Evolutionary conservation across 768 basidiomycete genomes (phyloP).

Genomic region (Suillus spraguei): DNA sequence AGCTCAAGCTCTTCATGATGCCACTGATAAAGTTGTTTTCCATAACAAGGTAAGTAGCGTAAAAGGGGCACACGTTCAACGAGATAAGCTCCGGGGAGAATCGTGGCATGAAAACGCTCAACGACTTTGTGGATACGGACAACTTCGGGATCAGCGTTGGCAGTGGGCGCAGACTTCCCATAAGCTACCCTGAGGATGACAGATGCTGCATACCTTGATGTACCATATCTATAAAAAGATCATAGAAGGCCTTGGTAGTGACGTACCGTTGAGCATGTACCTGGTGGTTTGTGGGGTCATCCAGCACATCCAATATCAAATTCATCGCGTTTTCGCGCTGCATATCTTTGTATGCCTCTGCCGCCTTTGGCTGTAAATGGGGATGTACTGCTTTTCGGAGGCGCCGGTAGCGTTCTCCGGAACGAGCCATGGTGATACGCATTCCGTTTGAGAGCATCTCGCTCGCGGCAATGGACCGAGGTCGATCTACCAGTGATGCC

Average conservation of each 20-base stretch:
- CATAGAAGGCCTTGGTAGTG: background rate
- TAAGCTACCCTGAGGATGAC: conserved; percentile 28
- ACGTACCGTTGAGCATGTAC: conserved; percentile 21
- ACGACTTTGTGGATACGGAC: conserved; percentile 21
- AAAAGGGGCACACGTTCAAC: conserved; percentile 37
- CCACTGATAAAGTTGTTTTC: conserved; percentile 50
- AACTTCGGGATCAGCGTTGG: conserved; percentile 17
- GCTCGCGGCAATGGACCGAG: conserved; percentile 49
- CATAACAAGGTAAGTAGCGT: conserved; percentile 56
- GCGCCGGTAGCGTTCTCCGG: conserved; percentile 58
- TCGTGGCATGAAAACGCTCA: conserved; percentile 29
- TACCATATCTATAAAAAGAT: background rate
- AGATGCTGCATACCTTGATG: conserved; percentile 22
- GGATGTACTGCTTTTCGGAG: conserved; percentile 55
- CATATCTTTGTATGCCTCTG: conserved; percentile 46
- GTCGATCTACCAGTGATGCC: conserved; percentile 50
- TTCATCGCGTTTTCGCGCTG: conserved; percentile 36
- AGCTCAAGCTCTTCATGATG: conserved; percentile 52
- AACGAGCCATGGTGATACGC: conserved; percentile 50
- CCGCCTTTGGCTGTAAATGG: conserved; percentile 52
- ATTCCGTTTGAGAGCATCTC: conserved; percentile 58
- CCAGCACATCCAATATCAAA: conserved; percentile 22
- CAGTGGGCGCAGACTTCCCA: conserved; percentile 28
- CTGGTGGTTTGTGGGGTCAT: conserved; percentile 17
- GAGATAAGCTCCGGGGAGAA: conserved; percentile 34